Base-by-base conservation (phyloP, 495 filamentous ascomycete species). In the Hypoxylon cercidicola region DNA sequence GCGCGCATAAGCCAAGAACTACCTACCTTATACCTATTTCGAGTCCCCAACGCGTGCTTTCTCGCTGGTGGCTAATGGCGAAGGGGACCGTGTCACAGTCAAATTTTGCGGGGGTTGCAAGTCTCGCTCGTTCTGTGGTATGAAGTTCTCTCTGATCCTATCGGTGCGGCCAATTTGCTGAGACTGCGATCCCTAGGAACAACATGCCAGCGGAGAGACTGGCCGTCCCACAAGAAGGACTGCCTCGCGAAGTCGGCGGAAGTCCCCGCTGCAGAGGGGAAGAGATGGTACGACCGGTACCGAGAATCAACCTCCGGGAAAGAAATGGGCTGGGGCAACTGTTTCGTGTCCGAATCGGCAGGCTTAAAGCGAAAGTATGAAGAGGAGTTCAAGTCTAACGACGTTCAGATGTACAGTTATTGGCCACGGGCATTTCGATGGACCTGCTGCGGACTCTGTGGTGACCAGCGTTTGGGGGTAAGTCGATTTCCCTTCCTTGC, bases 61-160 rank as follows among this genome's bases (percentile, higher is more conserved):
- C n/a, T n/a, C n/a, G n/a, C n/a, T n/a, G n/a, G n/a, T n/a, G n/a
- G n/a, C n/a, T 9, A 28, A 25, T n/a, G 44, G 21, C 20, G 1
- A 4, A 28, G 44, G 21, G 3, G 44, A 46, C n/a, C 20, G 44
- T 5, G 44, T 46, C 11, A 5, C 20, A 1, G 18, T 46, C 44
- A 11, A 13, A 25, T 3, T 28, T 5, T 46, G 44, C 21, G 19
- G 19, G 10, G 5, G 44, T 2, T 46, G 44, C 44, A 46, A 46
- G 44, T 23, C 44, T 3, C 44, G 44, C 10, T 46, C 20, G 10
- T 46, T 46, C 11, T 46, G 44, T 15, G 44, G 44, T 46, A 46
- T 25, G 10, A 12, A 23, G 20, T 16, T 40, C 37, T 44, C 39
- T 16, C 39, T 41, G 5, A 41, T 41, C 8, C 37, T 40, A 40